Evolutionary conservation across 2,329 filamentous ascomycete species (phyloP).

Genomic region (Ophiostoma ips): DNA sequence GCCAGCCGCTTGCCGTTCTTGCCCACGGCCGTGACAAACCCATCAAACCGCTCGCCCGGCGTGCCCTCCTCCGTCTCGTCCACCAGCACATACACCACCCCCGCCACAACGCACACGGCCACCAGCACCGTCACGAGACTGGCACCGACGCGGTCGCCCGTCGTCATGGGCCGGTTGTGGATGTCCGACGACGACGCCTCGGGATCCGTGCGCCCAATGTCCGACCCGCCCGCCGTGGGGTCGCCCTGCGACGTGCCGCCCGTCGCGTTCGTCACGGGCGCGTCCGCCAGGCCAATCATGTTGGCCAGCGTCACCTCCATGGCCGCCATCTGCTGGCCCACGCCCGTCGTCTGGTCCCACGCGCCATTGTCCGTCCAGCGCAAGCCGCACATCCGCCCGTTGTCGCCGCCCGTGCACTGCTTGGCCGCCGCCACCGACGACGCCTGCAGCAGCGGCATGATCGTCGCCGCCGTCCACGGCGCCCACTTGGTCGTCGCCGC

Average conservation of each 20-base stretch:
- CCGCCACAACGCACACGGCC: constrained; percentile 38
- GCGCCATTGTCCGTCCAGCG: constrained; percentile 33
- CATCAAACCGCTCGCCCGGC: constrained; percentile 20
- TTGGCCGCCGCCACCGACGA: constrained; percentile 43
- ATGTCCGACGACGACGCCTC: neutral
- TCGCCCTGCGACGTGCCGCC: constrained; percentile 38
- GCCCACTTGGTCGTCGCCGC: constrained; percentile 49
- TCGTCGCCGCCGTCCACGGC: constrained; percentile 38
- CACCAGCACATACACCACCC: constrained; percentile 33
- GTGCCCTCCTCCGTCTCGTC: constrained; percentile 31
- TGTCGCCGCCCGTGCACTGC: constrained; percentile 43
- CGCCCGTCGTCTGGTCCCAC: constrained; percentile 46
- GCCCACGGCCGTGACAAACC: constrained; percentile 10
- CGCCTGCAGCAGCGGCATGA: constrained; percentile 38
- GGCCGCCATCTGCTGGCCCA: constrained; percentile 59
- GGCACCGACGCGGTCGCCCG: constrained; percentile 11
- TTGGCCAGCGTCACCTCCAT: constrained; percentile 51
- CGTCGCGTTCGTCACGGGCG: constrained; percentile 26
- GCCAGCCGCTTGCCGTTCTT: constrained; percentile 5
- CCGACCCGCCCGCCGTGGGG: constrained; percentile 23
- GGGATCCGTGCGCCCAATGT: constrained; percentile 4
- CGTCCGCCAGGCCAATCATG: constrained; percentile 32
- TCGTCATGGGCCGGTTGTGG: neutral
- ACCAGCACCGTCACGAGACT: constrained; percentile 26
- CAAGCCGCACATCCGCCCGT: constrained; percentile 44